Base-by-base conservation (phyloP, 257 asterid genomes). In the Fraxinus excelsior region DNA sequence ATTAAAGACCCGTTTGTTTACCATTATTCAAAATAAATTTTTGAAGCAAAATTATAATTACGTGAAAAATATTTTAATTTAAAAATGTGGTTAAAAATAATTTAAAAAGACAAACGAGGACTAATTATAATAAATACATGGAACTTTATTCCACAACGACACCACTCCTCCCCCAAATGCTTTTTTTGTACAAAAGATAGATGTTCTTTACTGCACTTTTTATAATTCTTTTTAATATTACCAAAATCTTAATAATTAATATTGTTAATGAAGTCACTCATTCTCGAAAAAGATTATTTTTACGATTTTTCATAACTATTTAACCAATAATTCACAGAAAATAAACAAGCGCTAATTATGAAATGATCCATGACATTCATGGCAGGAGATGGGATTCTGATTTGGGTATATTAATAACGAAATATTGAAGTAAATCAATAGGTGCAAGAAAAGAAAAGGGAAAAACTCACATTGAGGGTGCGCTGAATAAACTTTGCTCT, bases 401-500 rank as follows among this genome's bases (percentile, higher is more conserved):
- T 62, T 62, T 62, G 64, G 64, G 21, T 0, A 49, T 3, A 49
- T 53, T n/a, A n/a, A n/a, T n/a, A n/a, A n/a, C 51, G 6, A 51
- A 51, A 18, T 14, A 53, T 53, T 51, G 19, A 18, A 14, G 18
- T 5, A 18, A n/a, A 5, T 18, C 2, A 53, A 19, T n/a, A 53
- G 26, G 14, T 18, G 31, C 53, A 69, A 69, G 73, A 13, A 73
- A 29, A 23, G 13, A 21, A 58, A 26, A 62, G 0, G 6, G 65
- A 28, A n/a, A 73, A 79, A 83, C 97, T 94, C 74, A 94, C 98
- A 78, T 91, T 94, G 87, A 94, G 91, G 44, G 94, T 90, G 7
- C 97, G 96, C 79, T 94, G 98, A 78, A 94, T 87, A 64, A 86
- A 76, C 77, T 94, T 94, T 28, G 97, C 97, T 75, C 98, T 80